Evolutionary conservation across 2,329 filamentous ascomycete species (phyloP).

Genomic region (Pyrenophora graminea): DNA sequence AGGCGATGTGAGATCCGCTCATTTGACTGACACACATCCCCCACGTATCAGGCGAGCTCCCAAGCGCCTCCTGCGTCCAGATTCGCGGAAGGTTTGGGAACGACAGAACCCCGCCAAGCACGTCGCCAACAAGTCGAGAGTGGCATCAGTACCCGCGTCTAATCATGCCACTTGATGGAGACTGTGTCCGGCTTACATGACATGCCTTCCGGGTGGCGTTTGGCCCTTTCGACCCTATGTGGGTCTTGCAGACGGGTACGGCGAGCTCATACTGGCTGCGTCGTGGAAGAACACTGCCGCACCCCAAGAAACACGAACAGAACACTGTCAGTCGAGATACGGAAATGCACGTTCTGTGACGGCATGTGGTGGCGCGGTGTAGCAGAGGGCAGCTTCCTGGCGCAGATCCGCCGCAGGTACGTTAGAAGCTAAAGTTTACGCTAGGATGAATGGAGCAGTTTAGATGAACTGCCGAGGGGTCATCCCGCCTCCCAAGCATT

Average conservation of each 20-base stretch:
- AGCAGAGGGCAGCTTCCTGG: slow-evolving; percentile 24
- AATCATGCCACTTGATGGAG: slow-evolving; percentile 6
- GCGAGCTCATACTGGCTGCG: slow-evolving; percentile 17
- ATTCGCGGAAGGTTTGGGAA: slow-evolving; percentile 22
- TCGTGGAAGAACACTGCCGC: slow-evolving; percentile 19
- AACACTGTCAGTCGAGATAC: slow-evolving; percentile 10
- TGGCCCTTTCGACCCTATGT: slow-evolving; percentile 12
- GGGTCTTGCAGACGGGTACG: slow-evolving; percentile 11
- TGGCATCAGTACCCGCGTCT: slow-evolving; percentile 2
- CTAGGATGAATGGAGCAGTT: slow-evolving; percentile 13
- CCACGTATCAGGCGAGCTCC: slow-evolving; percentile 25
- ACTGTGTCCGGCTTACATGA: neutral
- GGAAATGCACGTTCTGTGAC: slow-evolving; percentile 5
- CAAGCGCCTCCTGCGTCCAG: slow-evolving; percentile 24
- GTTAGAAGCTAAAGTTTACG: slow-evolving; percentile 21
- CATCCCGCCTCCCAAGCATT: neutral
- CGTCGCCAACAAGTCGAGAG: slow-evolving; percentile 21
- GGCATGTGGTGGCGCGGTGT: slow-evolving; percentile 21
- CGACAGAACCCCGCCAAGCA: slow-evolving; percentile 28
- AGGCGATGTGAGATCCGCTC: slow-evolving; percentile 17
- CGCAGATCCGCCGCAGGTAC: slow-evolving; percentile 23
- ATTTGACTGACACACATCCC: slow-evolving; percentile 18
- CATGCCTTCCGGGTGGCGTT: slow-evolving; percentile 14
- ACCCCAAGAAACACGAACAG: slow-evolving; percentile 12
- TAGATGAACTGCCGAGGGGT: slow-evolving; percentile 16